Base-by-base conservation (phyloP, 2,329 filamentous ascomycete genomes). In the Aspergillus sojae region DNA sequence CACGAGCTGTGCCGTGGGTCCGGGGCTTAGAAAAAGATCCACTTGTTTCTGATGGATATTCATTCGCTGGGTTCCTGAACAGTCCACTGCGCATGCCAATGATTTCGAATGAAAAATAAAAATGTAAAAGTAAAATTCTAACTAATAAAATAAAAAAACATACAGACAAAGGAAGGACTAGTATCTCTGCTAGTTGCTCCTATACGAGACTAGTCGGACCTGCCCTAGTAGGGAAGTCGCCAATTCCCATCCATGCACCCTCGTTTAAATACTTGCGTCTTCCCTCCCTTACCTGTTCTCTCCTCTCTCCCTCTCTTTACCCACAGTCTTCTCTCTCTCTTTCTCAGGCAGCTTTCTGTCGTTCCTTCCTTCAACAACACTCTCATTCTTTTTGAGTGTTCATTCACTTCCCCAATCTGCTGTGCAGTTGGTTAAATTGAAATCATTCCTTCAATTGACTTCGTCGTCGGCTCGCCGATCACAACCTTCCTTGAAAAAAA, bases 331-430 rank as follows among this genome's bases (percentile, higher is more conserved):
- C 48, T 46, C 54, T 58, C 58, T 62, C 48, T 46, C 54, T 58
- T 53, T 59, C 43, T 36, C 5, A 65, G 66, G 64, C 68, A 67
- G 63, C 60, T 50, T 41, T 61, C 67, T 66, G 65, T 64, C 66
- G 57, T 65, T 69, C 68, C 39, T 65, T 58, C 63, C 62, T 64
- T 62, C 59, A 39, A 41, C 60, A 41, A 50, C 60, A 54, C 46
- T 57, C 43, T 56, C 50, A 58, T 62, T 58, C 63, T 60, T 62
- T 64, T 36, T 41, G 50, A 52, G 48, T 52, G 48, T 63, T 50
- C 53, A 53, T 26, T 52, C 28, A 34, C 48, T 21, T 53, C 28
- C 39, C 53, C 34, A 36, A 59, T 62, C 68, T 70, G 68, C 68
- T 69, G 68, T 61, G 68, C 68, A 70, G 68, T 66, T 36, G 41